phyloP scores from a whole-genome alignment of 2,329 filamentous ascomycete genomes.

The Colletotrichum agaves region DNA sequence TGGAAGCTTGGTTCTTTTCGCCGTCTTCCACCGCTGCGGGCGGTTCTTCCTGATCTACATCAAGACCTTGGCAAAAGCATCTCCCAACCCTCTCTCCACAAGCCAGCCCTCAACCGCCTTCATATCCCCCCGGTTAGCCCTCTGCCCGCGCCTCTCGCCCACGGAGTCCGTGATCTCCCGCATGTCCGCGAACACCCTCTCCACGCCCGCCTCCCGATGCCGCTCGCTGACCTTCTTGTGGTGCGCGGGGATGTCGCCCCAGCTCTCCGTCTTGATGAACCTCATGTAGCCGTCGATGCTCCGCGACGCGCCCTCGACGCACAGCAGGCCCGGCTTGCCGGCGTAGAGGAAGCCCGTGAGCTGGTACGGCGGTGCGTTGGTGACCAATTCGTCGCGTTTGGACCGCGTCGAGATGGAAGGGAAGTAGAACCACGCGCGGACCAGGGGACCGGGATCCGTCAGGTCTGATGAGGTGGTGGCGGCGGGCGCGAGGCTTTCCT shows the following conservation, averaged over 20 bases:
- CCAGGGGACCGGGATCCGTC: conserved; percentile 43
- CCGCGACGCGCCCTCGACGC: conserved; percentile 59
- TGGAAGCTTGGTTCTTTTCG: neutral
- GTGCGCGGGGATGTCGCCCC: conserved; percentile 70
- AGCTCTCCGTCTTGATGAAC: conserved; percentile 71
- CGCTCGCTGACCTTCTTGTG: conserved; percentile 72
- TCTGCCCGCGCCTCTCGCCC: conserved; percentile 58
- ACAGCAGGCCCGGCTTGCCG: conserved; percentile 67
- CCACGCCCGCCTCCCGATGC: conserved; percentile 51
- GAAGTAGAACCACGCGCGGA: conserved; percentile 72
- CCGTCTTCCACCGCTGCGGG: too few species aligned
- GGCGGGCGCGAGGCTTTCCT: conserved; percentile 2
- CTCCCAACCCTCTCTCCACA: conserved; percentile 54
- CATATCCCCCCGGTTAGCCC: conserved; percentile 64
- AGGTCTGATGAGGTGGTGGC: neutral
- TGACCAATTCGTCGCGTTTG: conserved; percentile 68
- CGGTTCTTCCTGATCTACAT: conserved; percentile 38
- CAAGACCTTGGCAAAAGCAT: conserved; percentile 56
- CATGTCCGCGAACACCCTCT: conserved; percentile 65
- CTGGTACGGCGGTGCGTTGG: conserved; percentile 60
- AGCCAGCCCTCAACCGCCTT: conserved; percentile 63
- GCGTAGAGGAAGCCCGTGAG: conserved; percentile 70
- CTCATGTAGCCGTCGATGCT: conserved; percentile 69
- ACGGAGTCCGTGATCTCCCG: conserved; percentile 64
- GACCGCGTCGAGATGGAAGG: conserved; percentile 68